Evolutionary conservation across 169 alveolate species (phyloP).

Genomic region (Perkinsus marinus): DNA sequence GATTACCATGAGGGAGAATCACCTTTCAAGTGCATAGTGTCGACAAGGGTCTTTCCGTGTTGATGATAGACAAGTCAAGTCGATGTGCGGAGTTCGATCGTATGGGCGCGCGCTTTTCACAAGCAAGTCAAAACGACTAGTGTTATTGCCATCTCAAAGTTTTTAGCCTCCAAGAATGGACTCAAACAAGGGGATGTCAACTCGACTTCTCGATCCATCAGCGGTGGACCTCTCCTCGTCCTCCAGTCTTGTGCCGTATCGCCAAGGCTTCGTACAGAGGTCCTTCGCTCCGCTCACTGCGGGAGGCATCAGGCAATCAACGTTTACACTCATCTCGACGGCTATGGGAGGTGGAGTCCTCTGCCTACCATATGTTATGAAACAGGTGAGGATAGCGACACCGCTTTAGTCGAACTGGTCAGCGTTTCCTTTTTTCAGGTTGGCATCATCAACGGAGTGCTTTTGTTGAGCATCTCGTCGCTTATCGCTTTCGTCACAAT

Average conservation of each 20-base stretch:
- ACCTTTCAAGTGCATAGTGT: no score
- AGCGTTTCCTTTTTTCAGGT: no score
- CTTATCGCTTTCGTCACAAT: background rate
- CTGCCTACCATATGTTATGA: background rate
- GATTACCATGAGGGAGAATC: no score
- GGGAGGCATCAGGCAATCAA: background rate
- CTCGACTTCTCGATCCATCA: background rate
- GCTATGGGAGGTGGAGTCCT: background rate
- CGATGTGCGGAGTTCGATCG: background rate
- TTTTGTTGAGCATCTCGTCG: background rate
- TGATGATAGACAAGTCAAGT: no score
- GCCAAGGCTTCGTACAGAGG: background rate
- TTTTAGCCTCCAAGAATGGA: background rate
- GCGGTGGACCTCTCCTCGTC: background rate
- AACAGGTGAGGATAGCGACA: background rate
- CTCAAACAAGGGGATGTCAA: background rate
- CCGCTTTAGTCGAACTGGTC: no score
- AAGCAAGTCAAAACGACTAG: background rate
- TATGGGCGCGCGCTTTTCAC: background rate
- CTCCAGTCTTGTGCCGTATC: background rate
- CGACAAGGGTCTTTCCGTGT: no score
- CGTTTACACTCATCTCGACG: background rate
- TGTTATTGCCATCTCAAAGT: no score
- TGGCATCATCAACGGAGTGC: background rate
- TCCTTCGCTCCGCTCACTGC: background rate